A percentile compares a stretch with the other conserved stretches of the same genome.
These are phyloP conservation scores for Neurospora hispaniola DNA, from an alignment of 495 filamentous ascomycete genomes.

Conservation along the genomic window DNA sequence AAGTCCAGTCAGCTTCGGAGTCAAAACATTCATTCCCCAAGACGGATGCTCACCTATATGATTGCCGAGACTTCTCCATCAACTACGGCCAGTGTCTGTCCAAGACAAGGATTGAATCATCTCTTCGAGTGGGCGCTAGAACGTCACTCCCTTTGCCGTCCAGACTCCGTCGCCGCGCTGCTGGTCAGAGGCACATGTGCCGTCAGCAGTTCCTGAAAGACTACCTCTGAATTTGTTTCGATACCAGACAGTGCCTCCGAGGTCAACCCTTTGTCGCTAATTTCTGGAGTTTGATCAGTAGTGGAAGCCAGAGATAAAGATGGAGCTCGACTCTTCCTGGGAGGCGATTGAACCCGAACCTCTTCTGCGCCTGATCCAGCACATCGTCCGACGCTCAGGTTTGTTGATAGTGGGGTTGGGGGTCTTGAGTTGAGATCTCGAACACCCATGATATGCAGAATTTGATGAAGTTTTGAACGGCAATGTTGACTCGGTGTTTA, in stretches of 20 bases:
- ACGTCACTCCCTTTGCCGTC: background rate
- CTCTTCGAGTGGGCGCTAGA: background rate
- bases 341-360: background rate
- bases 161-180: background rate
- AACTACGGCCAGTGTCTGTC: background rate
- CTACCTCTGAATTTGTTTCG: background rate
- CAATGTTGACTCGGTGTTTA: background rate
- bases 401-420: background rate
- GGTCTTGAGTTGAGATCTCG: background rate
- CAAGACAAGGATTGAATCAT: background rate
- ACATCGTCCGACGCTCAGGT: background rate
- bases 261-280: background rate
- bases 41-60: background rate
- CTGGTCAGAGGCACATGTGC: background rate
- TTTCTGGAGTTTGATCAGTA: background rate
- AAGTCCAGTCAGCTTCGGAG: background rate
- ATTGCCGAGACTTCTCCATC: background rate
- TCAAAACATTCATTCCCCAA: background rate
- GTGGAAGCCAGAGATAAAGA: background rate
- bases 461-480: background rate
- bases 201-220: background rate
- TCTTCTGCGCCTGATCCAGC: background rate
- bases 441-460: background rate
- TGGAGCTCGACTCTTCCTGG: background rate
- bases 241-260: background rate